A percentile compares a stretch with the other conserved stretches of the same genome.
These are phyloP conservation scores for Tylopilus subfusipes DNA, from an alignment of 768 basidiomycete genomes.

Conservation along the genomic window DNA sequence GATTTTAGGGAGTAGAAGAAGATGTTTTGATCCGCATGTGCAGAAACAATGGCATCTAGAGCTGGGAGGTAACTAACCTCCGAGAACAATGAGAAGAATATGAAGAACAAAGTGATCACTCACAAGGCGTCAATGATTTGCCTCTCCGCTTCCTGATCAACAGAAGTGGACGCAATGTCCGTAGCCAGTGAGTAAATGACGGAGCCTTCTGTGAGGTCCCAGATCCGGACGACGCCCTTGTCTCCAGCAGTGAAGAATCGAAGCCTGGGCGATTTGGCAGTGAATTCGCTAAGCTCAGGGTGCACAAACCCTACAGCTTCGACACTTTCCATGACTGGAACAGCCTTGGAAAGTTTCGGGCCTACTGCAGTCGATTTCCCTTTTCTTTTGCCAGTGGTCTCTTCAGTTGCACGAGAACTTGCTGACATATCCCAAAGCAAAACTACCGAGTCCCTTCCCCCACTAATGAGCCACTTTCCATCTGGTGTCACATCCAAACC, in stretches of 20 bases:
- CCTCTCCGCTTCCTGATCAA: conserved; percentile 71
- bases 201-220: conserved; percentile 71
- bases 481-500: conserved; percentile 83
- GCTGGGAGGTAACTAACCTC: conserved; percentile 61
- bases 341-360: conserved; percentile 70
- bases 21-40: conserved; percentile 97
- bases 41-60: conserved; percentile 64
- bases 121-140: conserved; percentile 84
- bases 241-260: conserved; percentile 89
- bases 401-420: not conserved
- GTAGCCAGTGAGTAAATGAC: conserved; percentile 57
- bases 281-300: conserved; percentile 44
- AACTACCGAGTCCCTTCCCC: conserved; percentile 90
- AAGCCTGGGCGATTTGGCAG: conserved; percentile 36
- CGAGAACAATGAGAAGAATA: conserved; percentile 16
- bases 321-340: conserved; percentile 80
- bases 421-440: conserved; percentile 80
- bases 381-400: conserved; percentile 31
- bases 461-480: conserved; percentile 87
- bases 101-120: conserved; percentile 32
- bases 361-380: conserved; percentile 44
- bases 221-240: conserved; percentile 79
- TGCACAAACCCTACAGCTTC: conserved; percentile 79
- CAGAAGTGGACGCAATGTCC: conserved; percentile 32
- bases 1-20: conserved; percentile 81